These are phyloP conservation scores for Mollisiaceae sp. DNA, from an alignment of 2,329 filamentous ascomycete genomes.

Conservation along the genomic window DNA sequence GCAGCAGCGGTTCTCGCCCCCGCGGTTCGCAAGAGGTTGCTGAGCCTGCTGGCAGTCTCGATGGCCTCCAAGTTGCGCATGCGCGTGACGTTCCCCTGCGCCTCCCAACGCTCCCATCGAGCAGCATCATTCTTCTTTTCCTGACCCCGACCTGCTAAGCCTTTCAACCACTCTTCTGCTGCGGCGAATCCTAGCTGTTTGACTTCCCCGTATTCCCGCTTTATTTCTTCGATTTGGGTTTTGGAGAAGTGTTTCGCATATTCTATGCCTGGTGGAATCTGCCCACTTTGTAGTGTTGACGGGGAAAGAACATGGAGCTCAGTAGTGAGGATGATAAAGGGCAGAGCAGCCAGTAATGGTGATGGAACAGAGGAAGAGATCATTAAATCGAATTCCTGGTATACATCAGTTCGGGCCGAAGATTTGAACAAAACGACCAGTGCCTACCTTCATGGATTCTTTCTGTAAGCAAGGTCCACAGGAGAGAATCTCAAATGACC, in stretches of 20 bases:
- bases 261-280: slow-evolving; percentile 53
- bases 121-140: slow-evolving; percentile 63
- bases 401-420: slow-evolving; percentile 33
- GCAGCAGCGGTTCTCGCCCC: background rate
- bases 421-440: background rate
- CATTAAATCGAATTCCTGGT: slow-evolving; percentile 72
- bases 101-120: slow-evolving; percentile 77
- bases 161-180: slow-evolving; percentile 80
- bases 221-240: slow-evolving; percentile 65
- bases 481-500: slow-evolving; percentile 70
- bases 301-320: slow-evolving; percentile 65
- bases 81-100: slow-evolving; percentile 37
- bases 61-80: slow-evolving; percentile 31
- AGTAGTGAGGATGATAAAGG: slow-evolving; percentile 68
- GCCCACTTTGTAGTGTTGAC: slow-evolving; percentile 56
- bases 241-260: slow-evolving; percentile 71
- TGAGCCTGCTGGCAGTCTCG: slow-evolving; percentile 11
- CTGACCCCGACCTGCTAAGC: slow-evolving; percentile 67
- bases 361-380: slow-evolving; percentile 65
- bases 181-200: slow-evolving; percentile 70
- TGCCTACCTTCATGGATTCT: slow-evolving; percentile 67
- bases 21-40: slow-evolving; percentile 1
- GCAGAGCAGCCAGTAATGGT: slow-evolving; percentile 69
- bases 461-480: slow-evolving; percentile 70
- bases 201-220: slow-evolving; percentile 65